Conservation (phyloP, 108 stramenopile genomes). For the Cafeteria roenbergensis region DNA sequence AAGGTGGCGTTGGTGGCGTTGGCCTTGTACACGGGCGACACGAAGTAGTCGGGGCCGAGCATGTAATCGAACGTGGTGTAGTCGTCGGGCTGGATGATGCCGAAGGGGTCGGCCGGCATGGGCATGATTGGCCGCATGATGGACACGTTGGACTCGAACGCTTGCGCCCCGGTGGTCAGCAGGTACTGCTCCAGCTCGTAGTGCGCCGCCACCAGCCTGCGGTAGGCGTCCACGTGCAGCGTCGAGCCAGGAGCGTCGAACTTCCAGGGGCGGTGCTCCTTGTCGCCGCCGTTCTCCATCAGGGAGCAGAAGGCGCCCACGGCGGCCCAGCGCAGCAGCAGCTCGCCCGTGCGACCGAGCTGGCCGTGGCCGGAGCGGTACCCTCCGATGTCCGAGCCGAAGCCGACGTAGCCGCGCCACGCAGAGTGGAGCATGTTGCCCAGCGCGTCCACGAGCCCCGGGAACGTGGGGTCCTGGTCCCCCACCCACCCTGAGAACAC, state of each 20-base stretch:
- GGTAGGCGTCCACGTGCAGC: constrained; percentile 2
- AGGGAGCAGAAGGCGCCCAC: constrained; percentile 12
- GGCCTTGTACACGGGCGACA: not conserved
- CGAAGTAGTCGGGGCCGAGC: not conserved
- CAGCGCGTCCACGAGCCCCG: constrained; percentile 10
- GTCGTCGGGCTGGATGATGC: not conserved
- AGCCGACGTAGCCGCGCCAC: constrained; percentile 16
- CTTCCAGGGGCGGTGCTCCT: constrained; percentile 9
- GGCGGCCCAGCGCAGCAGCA: constrained; percentile 15
- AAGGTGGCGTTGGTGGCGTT: not conserved
- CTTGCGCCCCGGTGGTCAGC: not conserved
- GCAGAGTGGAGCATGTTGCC: constrained; percentile 18
- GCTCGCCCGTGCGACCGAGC: not conserved
- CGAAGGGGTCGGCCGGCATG: not conserved
- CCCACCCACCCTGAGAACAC: constrained; percentile 26
- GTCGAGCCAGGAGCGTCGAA: not conserved
- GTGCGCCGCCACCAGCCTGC: constrained; percentile 8
- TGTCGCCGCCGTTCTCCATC: constrained; percentile 27
- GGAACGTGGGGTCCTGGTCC: constrained; percentile 23
- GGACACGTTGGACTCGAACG: not conserved
- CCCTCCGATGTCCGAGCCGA: constrained; percentile 23
- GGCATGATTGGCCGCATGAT: not conserved
- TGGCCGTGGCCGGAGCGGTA: constrained; percentile 7
- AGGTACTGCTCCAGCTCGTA: constrained; percentile 11
- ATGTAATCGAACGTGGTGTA: not conserved